Evolutionary conservation across 352 stramenopile genomes (phyloP), one percentile per base, ranked within the genome.

Genomic region (Bremia lactucae): DNA sequence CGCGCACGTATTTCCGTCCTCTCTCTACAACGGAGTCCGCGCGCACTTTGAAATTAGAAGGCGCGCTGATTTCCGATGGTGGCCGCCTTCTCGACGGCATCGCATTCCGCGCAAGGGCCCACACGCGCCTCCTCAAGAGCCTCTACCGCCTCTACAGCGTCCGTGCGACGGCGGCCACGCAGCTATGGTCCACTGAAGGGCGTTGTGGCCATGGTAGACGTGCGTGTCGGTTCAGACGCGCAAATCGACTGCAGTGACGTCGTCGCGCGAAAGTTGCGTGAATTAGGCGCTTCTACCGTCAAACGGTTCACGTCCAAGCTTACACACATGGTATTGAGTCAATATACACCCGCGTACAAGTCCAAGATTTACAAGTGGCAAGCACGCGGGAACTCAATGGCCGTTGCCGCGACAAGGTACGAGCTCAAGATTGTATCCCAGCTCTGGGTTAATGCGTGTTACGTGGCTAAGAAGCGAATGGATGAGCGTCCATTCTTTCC

Each of bases 401-500:
- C 33, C 36, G 65, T 28, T 15, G 54, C 33, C 2, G 55, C 28
- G 25, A 59, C 39, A 8, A 38, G 65, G 0, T 59, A 46, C 20
- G 57, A 79, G 14, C 28, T 91, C 4, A 65, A 86, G 23, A 81
- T 91, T 26, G 79, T 88, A n/a, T 83, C 73, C 11, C 75, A 84
- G 47, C 58, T 88, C 13, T 91, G 79, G 79, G 79, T 91, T 6
- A 85, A 91, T 34, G 74, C 71, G 6, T 91, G 79, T 46, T 79
- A 78, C 26, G 67, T 80, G 42, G 83, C 72, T 43, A 80, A 87
- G 40, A 56, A 68, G 49, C 55, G 49, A 15, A 77, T 87, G 65
- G 65, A 71, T 23, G 79, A 91, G 54, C 65, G 58, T 10, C 58
- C 65, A 21, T 91, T 83, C 39, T 91, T 91, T 41, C 79, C 79